Conservation (phyloP, 768 basidiomycete species). For the Pisolithus marmoratus region DNA sequence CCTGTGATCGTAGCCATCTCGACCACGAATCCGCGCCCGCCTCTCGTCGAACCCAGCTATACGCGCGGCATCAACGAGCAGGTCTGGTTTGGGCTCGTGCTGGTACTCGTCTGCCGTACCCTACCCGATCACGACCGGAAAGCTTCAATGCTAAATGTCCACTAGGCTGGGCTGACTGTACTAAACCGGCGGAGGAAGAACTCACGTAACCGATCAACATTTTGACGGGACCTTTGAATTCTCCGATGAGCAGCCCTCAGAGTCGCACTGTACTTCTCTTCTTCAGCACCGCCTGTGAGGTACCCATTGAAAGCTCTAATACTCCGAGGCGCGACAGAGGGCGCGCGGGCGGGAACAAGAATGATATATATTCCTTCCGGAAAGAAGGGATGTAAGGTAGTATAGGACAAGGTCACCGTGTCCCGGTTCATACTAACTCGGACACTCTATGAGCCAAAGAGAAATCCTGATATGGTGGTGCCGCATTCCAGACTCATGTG, state of each 20-base stretch:
- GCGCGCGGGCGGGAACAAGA: slow-evolving; percentile 90
- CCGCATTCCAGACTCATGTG: not conserved
- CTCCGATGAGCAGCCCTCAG: slow-evolving; percentile 71
- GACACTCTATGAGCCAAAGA: too few relatives aligned
- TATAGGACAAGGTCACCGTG: slow-evolving; percentile 92
- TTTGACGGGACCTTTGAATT: slow-evolving; percentile 56
- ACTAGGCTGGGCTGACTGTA: too few relatives aligned
- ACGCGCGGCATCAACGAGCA: slow-evolving; percentile 75
- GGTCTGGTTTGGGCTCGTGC: slow-evolving; percentile 86
- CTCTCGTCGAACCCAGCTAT: slow-evolving; percentile 65
- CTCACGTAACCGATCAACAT: slow-evolving; percentile 84
- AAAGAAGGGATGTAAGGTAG: slow-evolving; percentile 54
- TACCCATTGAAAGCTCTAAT: slow-evolving; percentile 88
- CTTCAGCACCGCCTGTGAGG: slow-evolving; percentile 66
- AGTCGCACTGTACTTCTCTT: slow-evolving; percentile 85
- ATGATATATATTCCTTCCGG: slow-evolving; percentile 59
- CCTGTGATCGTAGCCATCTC: slow-evolving; percentile 83
- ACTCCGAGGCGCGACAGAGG: slow-evolving; percentile 85
- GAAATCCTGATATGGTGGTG: slow-evolving; percentile 52
- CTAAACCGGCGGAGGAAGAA: not conserved
- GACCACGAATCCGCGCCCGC: slow-evolving; percentile 74
- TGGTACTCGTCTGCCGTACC: slow-evolving; percentile 80
- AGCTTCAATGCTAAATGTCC: too few relatives aligned
- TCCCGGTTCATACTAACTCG: too few relatives aligned
- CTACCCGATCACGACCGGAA: too few relatives aligned